These are phyloP conservation scores for Linnemannia hyalina DNA, from an alignment of 192 early-diverging fungal genomes.

Conservation along the genomic window DNA sequence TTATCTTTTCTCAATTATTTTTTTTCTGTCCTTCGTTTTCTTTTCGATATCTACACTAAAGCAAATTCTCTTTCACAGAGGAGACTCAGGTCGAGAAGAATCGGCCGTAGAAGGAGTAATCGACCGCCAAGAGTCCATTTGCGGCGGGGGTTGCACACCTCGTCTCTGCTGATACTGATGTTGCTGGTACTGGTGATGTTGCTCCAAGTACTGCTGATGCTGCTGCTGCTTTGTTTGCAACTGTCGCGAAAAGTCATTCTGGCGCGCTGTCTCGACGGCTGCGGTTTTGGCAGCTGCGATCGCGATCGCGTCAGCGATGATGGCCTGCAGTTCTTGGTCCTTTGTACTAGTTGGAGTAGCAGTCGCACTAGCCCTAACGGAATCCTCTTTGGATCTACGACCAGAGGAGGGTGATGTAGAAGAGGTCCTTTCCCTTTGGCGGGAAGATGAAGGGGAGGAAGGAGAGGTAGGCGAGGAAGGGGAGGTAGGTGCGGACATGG, in stretches of 20 bases:
- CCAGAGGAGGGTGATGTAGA: no score
- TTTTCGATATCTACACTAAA: background rate
- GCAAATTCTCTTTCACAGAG: background rate
- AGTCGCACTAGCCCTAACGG: background rate
- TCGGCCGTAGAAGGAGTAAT: background rate
- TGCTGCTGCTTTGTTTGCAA: constrained; percentile 8
- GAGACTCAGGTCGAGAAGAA: background rate
- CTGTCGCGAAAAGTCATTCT: background rate
- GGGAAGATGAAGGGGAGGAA: background rate
- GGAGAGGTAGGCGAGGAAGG: constrained; percentile 4
- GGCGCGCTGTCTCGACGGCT: constrained; percentile 26
- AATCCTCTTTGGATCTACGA: no score
- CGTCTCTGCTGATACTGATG: background rate
- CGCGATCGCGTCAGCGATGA: constrained; percentile 33
- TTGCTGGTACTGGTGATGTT: background rate
- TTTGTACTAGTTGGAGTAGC: background rate
- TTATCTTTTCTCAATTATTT: background rate
- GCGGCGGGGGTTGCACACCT: background rate
- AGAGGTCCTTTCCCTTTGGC: background rate
- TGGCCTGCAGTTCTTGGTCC: constrained; percentile 33
- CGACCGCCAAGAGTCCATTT: background rate
- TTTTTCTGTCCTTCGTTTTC: background rate
- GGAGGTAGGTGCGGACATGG: constrained; percentile 21
- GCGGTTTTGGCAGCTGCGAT: constrained; percentile 33
- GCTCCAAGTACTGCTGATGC: background rate